Evolutionary conservation across 2,329 filamentous ascomycete species (phyloP).

Genomic region (Gyromitra esculenta): DNA sequence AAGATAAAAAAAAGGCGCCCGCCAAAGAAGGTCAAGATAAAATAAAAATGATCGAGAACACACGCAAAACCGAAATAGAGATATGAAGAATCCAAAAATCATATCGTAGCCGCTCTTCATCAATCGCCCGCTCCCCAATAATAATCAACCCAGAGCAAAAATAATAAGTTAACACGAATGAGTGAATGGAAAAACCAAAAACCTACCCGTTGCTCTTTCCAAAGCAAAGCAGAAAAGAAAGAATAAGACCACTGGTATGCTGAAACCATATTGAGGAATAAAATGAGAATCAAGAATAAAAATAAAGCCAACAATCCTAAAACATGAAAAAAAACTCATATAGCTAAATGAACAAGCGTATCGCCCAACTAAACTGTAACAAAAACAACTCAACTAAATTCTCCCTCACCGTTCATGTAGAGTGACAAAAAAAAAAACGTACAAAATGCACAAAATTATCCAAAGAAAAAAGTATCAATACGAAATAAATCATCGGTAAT

Average conservation of each 20-base stretch:
- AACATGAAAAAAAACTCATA: conserved; percentile 42
- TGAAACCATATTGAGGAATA: conserved; percentile 45
- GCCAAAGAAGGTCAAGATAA: conserved; percentile 21
- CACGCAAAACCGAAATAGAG: neutral
- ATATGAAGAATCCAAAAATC: conserved; percentile 15
- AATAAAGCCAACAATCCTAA: conserved; percentile 41
- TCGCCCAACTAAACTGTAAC: conserved; percentile 36
- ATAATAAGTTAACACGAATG: conserved; percentile 31
- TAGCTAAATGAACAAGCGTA: conserved; percentile 49
- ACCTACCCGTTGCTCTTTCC: conserved; percentile 37
- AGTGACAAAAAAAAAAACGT: conserved; percentile 33
- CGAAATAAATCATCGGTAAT: conserved; percentile 36
- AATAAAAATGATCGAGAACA: conserved; percentile 7
- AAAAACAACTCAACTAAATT: conserved; percentile 26
- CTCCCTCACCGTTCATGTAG: conserved; percentile 30
- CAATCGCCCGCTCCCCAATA: conserved; percentile 5
- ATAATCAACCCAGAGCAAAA: conserved; percentile 25
- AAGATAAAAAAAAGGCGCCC: conserved; percentile 26
- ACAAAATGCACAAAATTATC: conserved; percentile 35
- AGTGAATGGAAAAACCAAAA: conserved; percentile 38
- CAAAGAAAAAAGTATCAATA: conserved; percentile 29
- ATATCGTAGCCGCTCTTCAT: conserved; percentile 19
- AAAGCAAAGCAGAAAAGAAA: conserved; percentile 36
- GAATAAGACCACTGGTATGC: conserved; percentile 38
- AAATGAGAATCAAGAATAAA: conserved; percentile 29